A percentile compares a stretch with the other conserved stretches of the same genome.
Evolutionary conservation across 2,329 filamentous ascomycete species (phyloP).

Genomic region (Lasiodiplodia sp.): DNA sequence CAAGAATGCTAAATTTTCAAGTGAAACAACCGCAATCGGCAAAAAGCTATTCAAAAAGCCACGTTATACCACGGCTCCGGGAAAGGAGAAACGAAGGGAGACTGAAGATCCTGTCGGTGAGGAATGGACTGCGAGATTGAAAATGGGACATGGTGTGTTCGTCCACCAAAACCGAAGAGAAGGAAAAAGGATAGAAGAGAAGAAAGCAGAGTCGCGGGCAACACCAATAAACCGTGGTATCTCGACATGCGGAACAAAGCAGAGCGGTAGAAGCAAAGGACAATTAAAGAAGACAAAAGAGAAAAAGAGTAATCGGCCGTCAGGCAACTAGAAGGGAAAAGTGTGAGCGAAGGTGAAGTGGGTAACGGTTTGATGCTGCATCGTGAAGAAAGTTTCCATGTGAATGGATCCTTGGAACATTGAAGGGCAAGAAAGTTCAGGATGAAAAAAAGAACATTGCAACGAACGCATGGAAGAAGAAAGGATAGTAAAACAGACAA

Average conservation of each 20-base stretch:
- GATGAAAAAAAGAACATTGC: not conserved
- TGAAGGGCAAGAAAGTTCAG: not conserved
- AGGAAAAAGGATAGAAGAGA: not conserved
- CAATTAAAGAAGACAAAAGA: conserved; percentile 10
- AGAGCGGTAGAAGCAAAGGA: not conserved
- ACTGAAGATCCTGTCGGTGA: not conserved
- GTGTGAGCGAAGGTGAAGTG: conserved; percentile 1
- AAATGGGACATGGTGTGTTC: conserved; percentile 1
- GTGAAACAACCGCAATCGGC: not conserved
- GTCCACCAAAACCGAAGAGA: not conserved
- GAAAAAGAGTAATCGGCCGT: not conserved
- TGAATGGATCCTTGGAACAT: too few relatives aligned
- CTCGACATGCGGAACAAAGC: conserved; percentile 27
- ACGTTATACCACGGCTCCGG: not conserved
- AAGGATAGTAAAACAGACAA: conserved; percentile 9
- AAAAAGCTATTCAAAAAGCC: not conserved
- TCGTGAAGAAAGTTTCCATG: not conserved
- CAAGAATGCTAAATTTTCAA: not conserved
- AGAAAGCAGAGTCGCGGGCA: conserved; percentile 7
- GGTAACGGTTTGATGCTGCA: not conserved
- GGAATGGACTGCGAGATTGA: not conserved
- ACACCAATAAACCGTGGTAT: conserved; percentile 29
- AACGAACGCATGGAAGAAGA: conserved; percentile 21
- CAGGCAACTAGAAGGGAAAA: not conserved
- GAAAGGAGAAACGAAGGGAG: not conserved